Percentiles rank a stretch among this genome's conserved stretches.
These are phyloP conservation scores for Colletotrichum tofieldiae DNA, from an alignment of 2,329 filamentous ascomycete genomes.

Conservation along the genomic window DNA sequence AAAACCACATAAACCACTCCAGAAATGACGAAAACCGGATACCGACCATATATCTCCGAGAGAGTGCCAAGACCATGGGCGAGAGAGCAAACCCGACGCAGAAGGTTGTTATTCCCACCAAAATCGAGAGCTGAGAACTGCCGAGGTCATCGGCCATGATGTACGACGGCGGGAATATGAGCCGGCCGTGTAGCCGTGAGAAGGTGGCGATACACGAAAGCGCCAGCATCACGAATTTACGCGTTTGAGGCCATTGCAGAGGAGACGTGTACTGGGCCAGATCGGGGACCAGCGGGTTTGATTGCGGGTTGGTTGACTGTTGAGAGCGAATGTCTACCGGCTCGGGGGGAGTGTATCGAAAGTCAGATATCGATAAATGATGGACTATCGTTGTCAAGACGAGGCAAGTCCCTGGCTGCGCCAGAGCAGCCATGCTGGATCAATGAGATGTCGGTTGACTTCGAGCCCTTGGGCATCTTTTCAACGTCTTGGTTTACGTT, in stretches of 20 bases:
- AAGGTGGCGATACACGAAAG: conserved; percentile 84
- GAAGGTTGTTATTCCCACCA: conserved; percentile 85
- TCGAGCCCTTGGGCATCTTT: conserved; percentile 15
- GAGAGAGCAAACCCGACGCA: conserved; percentile 85
- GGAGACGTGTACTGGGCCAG: conserved; percentile 79
- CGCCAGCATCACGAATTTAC: conserved; percentile 80
- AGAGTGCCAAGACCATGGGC: conserved; percentile 90
- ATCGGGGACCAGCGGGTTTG: conserved; percentile 74
- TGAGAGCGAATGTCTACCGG: conserved; percentile 43
- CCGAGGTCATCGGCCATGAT: conserved; percentile 78
- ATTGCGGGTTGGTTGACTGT: conserved; percentile 42
- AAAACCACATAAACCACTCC: conserved; percentile 81
- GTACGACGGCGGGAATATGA: conserved; percentile 80
- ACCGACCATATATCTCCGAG: conserved; percentile 88
- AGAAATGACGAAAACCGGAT: conserved; percentile 84
- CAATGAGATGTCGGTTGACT: not conserved
- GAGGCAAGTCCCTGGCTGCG: not conserved
- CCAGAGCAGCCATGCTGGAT: not conserved
- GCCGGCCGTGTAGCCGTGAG: conserved; percentile 87
- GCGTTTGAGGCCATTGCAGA: conserved; percentile 78
- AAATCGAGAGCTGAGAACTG: conserved; percentile 76
- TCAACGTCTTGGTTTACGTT: conserved; percentile 19
- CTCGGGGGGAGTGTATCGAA: conserved; percentile 56
- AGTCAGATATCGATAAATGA: conserved; percentile 59
- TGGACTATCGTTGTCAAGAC: conserved; percentile 44